Percentiles rank a stretch among this genome's conserved stretches.
Evolutionary conservation across 371 early-diverging fungal genomes (phyloP).

Genomic region (Mucor plumbeus): DNA sequence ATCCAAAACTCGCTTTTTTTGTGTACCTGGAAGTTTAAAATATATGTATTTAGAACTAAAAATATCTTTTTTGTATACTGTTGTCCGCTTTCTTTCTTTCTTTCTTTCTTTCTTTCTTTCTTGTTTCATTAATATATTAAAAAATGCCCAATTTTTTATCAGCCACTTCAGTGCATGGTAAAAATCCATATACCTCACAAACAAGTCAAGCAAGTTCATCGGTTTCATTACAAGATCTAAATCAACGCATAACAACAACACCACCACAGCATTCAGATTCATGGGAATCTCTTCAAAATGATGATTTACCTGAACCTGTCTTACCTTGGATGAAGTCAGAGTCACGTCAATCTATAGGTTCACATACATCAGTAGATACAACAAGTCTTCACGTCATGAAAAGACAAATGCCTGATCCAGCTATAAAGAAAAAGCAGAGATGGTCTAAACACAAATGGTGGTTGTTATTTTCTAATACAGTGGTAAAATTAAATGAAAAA

Average conservation of each 20-base stretch:
- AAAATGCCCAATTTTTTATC: slow-evolving; percentile 7
- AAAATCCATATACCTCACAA: slow-evolving; percentile 12
- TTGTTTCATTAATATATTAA: background rate
- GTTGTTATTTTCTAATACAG: slow-evolving; percentile 55
- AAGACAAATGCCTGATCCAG: slow-evolving; percentile 35
- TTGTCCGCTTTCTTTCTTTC: background rate
- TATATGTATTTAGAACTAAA: background rate
- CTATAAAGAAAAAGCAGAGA: slow-evolving; percentile 40
- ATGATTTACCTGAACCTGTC: slow-evolving; percentile 45
- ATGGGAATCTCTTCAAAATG: slow-evolving; percentile 16
- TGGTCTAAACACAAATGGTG: slow-evolving; percentile 64
- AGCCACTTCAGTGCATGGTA: background rate
- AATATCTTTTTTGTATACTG: background rate
- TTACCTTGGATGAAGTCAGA: slow-evolving; percentile 56
- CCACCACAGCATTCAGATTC: slow-evolving; percentile 8
- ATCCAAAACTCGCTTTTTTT: slow-evolving; percentile 4
- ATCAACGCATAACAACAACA: background rate
- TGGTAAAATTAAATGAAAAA: slow-evolving; percentile 37
- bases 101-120: background rate
- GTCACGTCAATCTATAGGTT: slow-evolving; percentile 42
- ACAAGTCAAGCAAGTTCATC: slow-evolving; percentile 25
- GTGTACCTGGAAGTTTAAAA: slow-evolving; percentile 6
- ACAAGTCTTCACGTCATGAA: slow-evolving; percentile 50
- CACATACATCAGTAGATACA: slow-evolving; percentile 32
- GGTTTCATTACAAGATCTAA: slow-evolving; percentile 12